Evolutionary conservation across 768 basidiomycete species (phyloP), one percentile per base, ranked within the genome.

Genomic region (Fibroporia radiculosa): DNA sequence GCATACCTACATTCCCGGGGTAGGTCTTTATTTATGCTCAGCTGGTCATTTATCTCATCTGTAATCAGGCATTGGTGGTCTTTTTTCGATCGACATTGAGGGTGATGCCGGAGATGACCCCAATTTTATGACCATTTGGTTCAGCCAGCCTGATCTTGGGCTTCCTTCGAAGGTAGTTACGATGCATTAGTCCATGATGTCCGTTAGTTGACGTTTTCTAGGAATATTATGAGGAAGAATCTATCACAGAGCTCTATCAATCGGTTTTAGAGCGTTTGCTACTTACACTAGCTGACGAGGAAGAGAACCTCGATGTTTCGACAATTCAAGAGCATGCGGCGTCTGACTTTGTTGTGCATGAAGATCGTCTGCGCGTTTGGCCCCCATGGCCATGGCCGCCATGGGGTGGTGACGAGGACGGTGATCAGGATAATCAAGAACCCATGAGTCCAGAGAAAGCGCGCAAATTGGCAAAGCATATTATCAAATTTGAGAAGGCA

Each of bases 141-240:
- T 95, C 55, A 83, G 75, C 52, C 93, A 96, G 58, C 76, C 86
- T 2, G 67, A 64, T 6, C 69, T 95, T 12, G 88, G 90, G 32
- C 78, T 96, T 11, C 93, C 91, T 1, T 80, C 93, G 13, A 93
- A 93, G 75, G 89, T 86, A 42, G 28, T 56, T 45, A 6, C 31
- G 12, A 28, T 40, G 10, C 28, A 20, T 16, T 12, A n/a, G 18
- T 31, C 13, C 20, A 5, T 31, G 3, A 24, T 32, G 6, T 7
- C 19, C 24, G 20, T 8, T n/a, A 13, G 27, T 18, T 4, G 11
- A n/a, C 10, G 6, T 28, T 28, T 14, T 26, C 31, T 51, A 91
- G 84, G 91, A 93, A 66, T 96, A 98, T 61, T 98, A 90, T 62
- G 75, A 82, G 42, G 93, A 97, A 37, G 68, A 79, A 44, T 62